Evolutionary conservation across 768 basidiomycete genomes (phyloP).

Genomic region (Amanita jacksonii): DNA sequence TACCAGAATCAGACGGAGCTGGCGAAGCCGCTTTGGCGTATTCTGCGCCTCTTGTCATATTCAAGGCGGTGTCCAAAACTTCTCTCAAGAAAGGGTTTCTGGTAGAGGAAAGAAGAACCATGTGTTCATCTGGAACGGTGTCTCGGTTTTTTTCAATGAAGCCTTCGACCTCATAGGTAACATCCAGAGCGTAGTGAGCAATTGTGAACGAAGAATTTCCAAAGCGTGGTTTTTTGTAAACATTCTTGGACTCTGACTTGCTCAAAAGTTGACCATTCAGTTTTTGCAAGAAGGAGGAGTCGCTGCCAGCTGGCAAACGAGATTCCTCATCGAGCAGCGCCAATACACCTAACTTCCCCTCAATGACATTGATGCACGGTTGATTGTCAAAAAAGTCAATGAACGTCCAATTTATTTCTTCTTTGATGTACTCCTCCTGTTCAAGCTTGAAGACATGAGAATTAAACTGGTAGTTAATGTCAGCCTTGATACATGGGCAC

Average conservation of each 20-base stretch:
- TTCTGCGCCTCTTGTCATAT: conserved; percentile 58
- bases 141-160: conserved; percentile 99
- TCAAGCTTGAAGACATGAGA: conserved; percentile 99
- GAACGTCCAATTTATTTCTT: conserved; percentile 99
- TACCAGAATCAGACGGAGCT: conserved; percentile 68
- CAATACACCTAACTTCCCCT: conserved; percentile 92
- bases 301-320: conserved; percentile 87
- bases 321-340: conserved; percentile 97
- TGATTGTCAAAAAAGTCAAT: conserved; percentile 99
- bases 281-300: conserved; percentile 89
- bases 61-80: conserved; percentile 84
- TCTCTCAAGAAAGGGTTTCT: conserved; percentile 92
- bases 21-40: conserved; percentile 67
- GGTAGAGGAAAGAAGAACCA: conserved; percentile 75
- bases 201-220: conserved; percentile 96
- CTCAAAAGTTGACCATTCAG: conserved; percentile 68
- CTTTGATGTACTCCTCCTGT: conserved; percentile 98
- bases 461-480: conserved; percentile 61
- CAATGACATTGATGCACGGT: conserved; percentile 97
- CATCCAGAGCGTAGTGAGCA: conserved; percentile 95
- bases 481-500: conserved; percentile 4
- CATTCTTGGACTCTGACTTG: conserved; percentile 76
- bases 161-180: conserved; percentile 96
- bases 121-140: conserved; percentile 97
- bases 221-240: conserved; percentile 99